Percentiles rank a stretch among this genome's conserved stretches.
Evolutionary conservation across 192 early-diverging fungal species (phyloP).

Genomic region (Mortierella hygrophila): DNA sequence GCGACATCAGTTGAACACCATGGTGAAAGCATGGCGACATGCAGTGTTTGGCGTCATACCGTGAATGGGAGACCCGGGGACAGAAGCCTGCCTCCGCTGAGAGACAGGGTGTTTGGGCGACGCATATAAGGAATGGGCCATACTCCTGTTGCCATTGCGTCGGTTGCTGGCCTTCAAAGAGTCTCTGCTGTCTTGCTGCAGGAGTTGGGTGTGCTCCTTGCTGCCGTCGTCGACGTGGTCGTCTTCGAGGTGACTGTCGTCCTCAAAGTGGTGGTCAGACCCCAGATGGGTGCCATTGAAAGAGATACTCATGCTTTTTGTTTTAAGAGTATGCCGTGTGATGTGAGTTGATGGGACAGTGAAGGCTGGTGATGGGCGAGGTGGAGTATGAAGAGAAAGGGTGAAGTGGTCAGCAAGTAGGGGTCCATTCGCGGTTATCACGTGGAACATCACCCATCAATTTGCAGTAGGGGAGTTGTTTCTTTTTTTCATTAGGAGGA

Average conservation of each 20-base stretch:
- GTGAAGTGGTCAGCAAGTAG: no score
- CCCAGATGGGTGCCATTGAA: constrained; percentile 1
- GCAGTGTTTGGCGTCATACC: not conserved
- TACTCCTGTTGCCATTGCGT: constrained; percentile 19
- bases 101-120: constrained; percentile 21
- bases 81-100: constrained; percentile 25
- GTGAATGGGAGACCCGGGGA: constrained; percentile 22
- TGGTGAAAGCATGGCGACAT: not conserved
- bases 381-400: no score
- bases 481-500: not conserved
- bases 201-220: constrained; percentile 22
- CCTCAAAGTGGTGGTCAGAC: not conserved
- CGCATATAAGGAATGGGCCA: constrained; percentile 38
- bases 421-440: no score
- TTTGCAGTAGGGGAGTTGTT: not conserved
- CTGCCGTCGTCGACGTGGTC: constrained; percentile 38
- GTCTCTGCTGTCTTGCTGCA: not conserved
- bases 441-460: no score
- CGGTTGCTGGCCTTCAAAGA: constrained; percentile 6
- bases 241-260: not conserved
- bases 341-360: not conserved
- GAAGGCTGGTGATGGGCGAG: not conserved
- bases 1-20: not conserved
- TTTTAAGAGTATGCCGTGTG: not conserved
- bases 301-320: constrained; percentile 11